Evolutionary conservation across 2,329 filamentous ascomycete species (phyloP), one percentile per base, ranked within the genome.

Genomic region (Fusarium aywerte): DNA sequence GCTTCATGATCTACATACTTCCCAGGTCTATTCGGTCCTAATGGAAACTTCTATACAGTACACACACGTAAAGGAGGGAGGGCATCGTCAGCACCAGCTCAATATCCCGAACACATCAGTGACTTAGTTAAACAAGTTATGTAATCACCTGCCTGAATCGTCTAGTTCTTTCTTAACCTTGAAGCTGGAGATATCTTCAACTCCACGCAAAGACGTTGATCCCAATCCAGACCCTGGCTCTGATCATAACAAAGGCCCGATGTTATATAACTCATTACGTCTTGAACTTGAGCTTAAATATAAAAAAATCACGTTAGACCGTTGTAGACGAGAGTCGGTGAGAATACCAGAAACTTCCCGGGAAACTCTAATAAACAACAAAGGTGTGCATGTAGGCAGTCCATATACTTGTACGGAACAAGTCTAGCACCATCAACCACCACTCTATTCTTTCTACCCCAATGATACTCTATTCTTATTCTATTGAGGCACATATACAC

Each of bases 401-500:
- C n/a, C n/a, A n/a, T 38, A 40, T 29, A 20, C 49, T 20, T 20
- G 15, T 35, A 31, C 21, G 13, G 16, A 20, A 16, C n/a, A 39
- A 11, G n/a, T 21, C 36, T 31, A 16, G 11, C 9, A 23, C 23
- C 16, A 32, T 23, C 18, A 11, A 4, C n/a, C n/a, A n/a, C n/a
- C n/a, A n/a, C n/a, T n/a, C n/a, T n/a, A n/a, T n/a, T n/a, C n/a
- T n/a, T n/a, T n/a, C n/a, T n/a, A n/a, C n/a, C n/a, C n/a, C n/a
- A n/a, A 35, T 27, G 3, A 38, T 5, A 12, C 11, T 44, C 18
- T 42, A 25, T 29, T 27, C 16, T 54, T 63, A 31, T 11, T n/a
- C 13, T 18, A 73, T 61, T 61, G 53, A 6, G 70, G 54, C 21
- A 49, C 51, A 47, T 76, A 76, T 47, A 76, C 72, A 29, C 68